phyloP scores from a whole-genome alignment of 352 stramenopile species.

The Phytophthora agathidicida region DNA sequence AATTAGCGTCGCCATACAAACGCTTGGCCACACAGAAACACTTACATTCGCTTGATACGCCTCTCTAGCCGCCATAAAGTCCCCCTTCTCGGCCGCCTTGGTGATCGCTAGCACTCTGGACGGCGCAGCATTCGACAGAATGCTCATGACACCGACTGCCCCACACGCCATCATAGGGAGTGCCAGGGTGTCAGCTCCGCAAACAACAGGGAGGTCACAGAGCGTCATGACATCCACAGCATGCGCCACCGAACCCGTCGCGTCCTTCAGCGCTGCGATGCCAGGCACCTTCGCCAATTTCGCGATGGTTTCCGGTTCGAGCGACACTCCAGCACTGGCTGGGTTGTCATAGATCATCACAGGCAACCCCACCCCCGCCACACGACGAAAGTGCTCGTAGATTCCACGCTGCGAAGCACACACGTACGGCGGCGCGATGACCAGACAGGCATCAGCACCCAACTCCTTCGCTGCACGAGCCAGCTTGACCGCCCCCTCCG shows the following conservation, averaged over 20 bases:
- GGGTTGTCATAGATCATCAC: constrained; percentile 97
- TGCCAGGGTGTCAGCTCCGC: constrained; percentile 84
- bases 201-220: constrained; percentile 88
- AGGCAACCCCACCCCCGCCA: constrained; percentile 80
- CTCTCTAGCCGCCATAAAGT: constrained; percentile 65
- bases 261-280: constrained; percentile 97
- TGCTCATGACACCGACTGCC: constrained; percentile 86
- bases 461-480: constrained; percentile 85
- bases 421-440: constrained; percentile 97
- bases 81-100: constrained; percentile 57
- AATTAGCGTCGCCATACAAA: too few species aligned
- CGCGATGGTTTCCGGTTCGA: constrained; percentile 93
- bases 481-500: constrained; percentile 63
- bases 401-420: constrained; percentile 95
- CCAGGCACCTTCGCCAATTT: constrained; percentile 89
- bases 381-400: constrained; percentile 91
- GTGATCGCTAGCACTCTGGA: constrained; percentile 77
- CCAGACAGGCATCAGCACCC: constrained; percentile 92
- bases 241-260: constrained; percentile 89
- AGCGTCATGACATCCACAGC: constrained; percentile 78
- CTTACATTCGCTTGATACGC: constrained; percentile 73
- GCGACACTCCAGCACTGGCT: constrained; percentile 91
- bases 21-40: background rate
- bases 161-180: constrained; percentile 84
- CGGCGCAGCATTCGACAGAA: constrained; percentile 82